Percentiles rank a stretch among this genome's conserved stretches.
Evolutionary conservation across 306 rosid species (phyloP).

Genomic region (Fagus crenata): DNA sequence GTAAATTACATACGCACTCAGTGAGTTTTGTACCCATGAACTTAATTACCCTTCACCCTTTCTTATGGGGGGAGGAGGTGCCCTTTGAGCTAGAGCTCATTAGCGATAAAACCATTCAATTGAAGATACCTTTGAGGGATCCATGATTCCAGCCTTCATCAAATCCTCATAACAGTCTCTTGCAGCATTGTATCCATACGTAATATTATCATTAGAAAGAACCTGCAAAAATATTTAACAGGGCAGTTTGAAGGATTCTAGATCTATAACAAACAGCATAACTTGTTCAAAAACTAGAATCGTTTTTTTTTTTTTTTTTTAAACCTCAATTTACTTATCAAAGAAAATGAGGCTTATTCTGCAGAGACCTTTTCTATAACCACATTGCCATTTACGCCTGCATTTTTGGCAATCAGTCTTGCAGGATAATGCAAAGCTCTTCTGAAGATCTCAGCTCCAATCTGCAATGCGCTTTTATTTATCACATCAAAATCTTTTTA

Average conservation of each 20-base stretch:
- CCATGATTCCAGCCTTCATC: slow-evolving; percentile 81
- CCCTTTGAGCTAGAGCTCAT: no score
- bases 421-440: slow-evolving; percentile 81
- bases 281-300: slow-evolving; percentile 13
- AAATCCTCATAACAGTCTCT: slow-evolving; percentile 77
- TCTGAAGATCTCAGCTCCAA: slow-evolving; percentile 91
- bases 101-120: slow-evolving; percentile 1
- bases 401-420: slow-evolving; percentile 84
- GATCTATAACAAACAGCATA: slow-evolving; percentile 16
- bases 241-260: slow-evolving; percentile 24
- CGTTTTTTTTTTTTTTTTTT: slow-evolving; percentile 4
- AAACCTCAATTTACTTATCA: slow-evolving; percentile 13
- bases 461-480: slow-evolving; percentile 40
- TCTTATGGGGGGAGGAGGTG: no score
- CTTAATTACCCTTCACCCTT: no score
- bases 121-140: slow-evolving; percentile 74
- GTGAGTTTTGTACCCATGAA: no score
- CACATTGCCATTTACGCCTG: slow-evolving; percentile 83
- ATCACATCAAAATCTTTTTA: slow-evolving; percentile 13
- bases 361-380: slow-evolving; percentile 72
- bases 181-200: slow-evolving; percentile 85
- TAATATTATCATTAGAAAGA: slow-evolving; percentile 47
- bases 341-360: slow-evolving; percentile 32
- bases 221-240: slow-evolving; percentile 46
- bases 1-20: slow-evolving; percentile 14